These are phyloP conservation scores for Skeletonema costatum DNA, from an alignment of 108 stramenopile species.

Conservation along the genomic window DNA sequence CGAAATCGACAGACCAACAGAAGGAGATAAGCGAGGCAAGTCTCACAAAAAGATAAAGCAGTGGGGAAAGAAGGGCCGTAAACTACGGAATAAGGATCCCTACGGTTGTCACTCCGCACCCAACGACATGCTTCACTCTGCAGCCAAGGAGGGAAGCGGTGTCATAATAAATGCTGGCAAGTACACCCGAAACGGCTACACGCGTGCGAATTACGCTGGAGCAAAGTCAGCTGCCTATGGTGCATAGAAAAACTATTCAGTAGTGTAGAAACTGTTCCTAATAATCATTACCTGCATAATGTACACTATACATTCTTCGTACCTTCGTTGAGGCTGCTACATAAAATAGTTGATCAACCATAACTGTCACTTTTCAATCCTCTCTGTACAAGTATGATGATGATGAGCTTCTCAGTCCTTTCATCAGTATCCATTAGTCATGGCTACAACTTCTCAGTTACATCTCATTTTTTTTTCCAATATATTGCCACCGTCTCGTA, in stretches of 20 bases:
- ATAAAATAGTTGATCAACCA: too few species aligned
- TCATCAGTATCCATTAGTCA: too few species aligned
- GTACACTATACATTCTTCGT: background rate
- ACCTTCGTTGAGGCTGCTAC: background rate
- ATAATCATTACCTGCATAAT: background rate
- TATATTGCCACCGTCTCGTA: too few species aligned
- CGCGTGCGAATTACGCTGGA: constrained; percentile 66
- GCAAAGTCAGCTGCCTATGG: constrained; percentile 31
- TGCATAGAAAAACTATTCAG: background rate
- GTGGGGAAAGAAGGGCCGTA: constrained; percentile 89
- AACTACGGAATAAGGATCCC: constrained; percentile 87
- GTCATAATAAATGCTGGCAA: constrained; percentile 73
- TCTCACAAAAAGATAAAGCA: constrained; percentile 69
- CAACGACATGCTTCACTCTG: constrained; percentile 49
- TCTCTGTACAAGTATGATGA: too few species aligned
- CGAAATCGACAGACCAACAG: constrained; percentile 17
- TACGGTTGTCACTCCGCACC: constrained; percentile 85
- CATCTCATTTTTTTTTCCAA: too few species aligned
- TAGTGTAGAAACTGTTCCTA: background rate
- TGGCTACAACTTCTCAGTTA: too few species aligned
- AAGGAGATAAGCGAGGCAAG: constrained; percentile 55
- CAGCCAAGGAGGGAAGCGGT: constrained; percentile 26
- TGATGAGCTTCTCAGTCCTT: too few species aligned
- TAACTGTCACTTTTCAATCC: too few species aligned
- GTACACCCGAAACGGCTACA: constrained; percentile 62